A percentile compares a stretch with the other conserved stretches of the same genome.
Conservation (phyloP, 2,329 filamentous ascomycete genomes). For the Immersiporthe knoxdaviesiana region DNA sequence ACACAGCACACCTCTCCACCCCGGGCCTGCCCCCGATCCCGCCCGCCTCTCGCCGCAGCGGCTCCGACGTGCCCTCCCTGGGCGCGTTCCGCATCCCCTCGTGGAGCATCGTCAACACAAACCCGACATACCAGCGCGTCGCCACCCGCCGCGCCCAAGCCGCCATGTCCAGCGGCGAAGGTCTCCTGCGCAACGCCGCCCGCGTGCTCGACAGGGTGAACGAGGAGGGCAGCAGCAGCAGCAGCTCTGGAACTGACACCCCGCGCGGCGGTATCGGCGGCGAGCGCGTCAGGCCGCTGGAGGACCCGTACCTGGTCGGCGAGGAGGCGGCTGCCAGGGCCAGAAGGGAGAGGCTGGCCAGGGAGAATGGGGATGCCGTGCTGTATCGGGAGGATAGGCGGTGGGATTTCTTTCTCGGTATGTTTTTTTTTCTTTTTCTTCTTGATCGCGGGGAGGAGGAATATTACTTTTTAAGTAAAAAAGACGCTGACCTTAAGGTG, state of each 20-base stretch:
- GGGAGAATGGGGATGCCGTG: slow-evolving; percentile 58
- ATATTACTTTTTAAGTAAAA: not conserved
- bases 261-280: slow-evolving; percentile 34
- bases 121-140: slow-evolving; percentile 65
- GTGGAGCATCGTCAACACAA: slow-evolving; percentile 60
- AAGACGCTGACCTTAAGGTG: slow-evolving; percentile 31
- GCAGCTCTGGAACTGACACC: slow-evolving; percentile 18
- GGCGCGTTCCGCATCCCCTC: slow-evolving; percentile 60
- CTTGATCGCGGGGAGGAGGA: not conserved
- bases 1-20: slow-evolving; percentile 42
- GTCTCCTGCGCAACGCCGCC: slow-evolving; percentile 36
- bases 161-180: slow-evolving; percentile 40
- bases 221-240: slow-evolving; percentile 36
- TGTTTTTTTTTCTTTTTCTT: not conserved
- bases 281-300: slow-evolving; percentile 52
- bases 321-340: slow-evolving; percentile 64
- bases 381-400: slow-evolving; percentile 60
- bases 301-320: slow-evolving; percentile 70
- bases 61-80: slow-evolving; percentile 47
- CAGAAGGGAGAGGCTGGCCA: slow-evolving; percentile 58
- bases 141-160: slow-evolving; percentile 61
- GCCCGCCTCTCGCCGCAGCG: slow-evolving; percentile 35
- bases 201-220: slow-evolving; percentile 42
- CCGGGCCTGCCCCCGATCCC: slow-evolving; percentile 57
- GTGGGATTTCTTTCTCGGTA: slow-evolving; percentile 65